Percentiles rank a stretch among this genome's conserved stretches.
phyloP scores from a whole-genome alignment of 2,329 filamentous ascomycete species.

The Dactylellina cionopaga region DNA sequence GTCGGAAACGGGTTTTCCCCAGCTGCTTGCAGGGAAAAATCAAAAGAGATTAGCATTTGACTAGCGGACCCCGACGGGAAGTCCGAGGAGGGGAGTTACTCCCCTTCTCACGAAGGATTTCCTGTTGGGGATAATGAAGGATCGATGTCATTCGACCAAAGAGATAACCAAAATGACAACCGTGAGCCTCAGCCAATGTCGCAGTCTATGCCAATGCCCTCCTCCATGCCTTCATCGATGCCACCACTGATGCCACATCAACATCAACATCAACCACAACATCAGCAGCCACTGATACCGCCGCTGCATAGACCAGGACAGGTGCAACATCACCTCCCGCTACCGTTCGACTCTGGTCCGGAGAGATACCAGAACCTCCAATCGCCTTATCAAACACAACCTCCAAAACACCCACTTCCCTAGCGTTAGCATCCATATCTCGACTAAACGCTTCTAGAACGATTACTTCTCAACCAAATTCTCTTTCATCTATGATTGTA shows the following conservation, averaged over 20 bases:
- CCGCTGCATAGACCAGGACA: conserved; percentile 42
- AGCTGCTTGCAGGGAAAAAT: conserved; percentile 84
- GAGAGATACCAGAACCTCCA: conserved; percentile 41
- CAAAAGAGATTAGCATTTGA: conserved; percentile 67
- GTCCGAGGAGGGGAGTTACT: conserved; percentile 54
- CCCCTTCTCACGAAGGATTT: conserved; percentile 54
- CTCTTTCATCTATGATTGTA: background rate
- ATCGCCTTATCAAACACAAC: conserved; percentile 40
- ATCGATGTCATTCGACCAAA: conserved; percentile 53
- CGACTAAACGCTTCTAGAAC: background rate
- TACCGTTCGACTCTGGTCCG: conserved; percentile 43
- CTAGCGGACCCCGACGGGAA: conserved; percentile 53
- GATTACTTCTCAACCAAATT: background rate
- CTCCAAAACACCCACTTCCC: conserved; percentile 35
- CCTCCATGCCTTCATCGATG: conserved; percentile 11
- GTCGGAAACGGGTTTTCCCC: conserved; percentile 90
- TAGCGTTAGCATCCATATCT: background rate
- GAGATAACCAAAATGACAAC: conserved; percentile 50
- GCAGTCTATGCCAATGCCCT: conserved; percentile 26
- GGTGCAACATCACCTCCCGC: conserved; percentile 39
- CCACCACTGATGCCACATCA: conserved; percentile 10
- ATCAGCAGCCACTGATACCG: conserved; percentile 44
- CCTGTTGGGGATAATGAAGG: conserved; percentile 52
- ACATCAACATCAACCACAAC: conserved; percentile 25
- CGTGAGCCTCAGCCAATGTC: conserved; percentile 43